Conservation (phyloP, 2,329 filamentous ascomycete genomes). For the Ceratocystis smalleyi region DNA sequence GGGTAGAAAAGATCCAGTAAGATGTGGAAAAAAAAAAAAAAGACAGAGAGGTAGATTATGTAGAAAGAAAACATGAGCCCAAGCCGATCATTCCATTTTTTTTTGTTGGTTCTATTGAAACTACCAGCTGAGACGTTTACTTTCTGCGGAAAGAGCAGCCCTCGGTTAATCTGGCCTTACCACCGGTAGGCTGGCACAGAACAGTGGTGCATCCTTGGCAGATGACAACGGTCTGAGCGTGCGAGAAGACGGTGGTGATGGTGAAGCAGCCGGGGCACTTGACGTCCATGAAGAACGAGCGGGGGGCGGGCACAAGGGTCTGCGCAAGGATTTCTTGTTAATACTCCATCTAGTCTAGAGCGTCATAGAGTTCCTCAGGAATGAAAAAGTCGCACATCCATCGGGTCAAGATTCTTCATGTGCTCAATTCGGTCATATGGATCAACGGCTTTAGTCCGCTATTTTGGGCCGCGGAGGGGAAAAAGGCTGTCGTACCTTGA, state of each 20-base stretch:
- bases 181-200: conserved; percentile 98
- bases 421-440: background rate
- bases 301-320: conserved; percentile 87
- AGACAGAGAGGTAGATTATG: conserved; percentile 27
- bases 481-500: conserved; percentile 56
- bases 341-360: conserved; percentile 14
- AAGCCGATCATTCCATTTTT: conserved; percentile 17
- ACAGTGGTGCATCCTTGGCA: conserved; percentile 99
- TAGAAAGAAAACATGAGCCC: conserved; percentile 17
- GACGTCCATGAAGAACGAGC: conserved; percentile 99
- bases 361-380: background rate
- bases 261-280: conserved; percentile 99
- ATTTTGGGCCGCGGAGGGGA: background rate
- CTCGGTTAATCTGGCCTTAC: conserved; percentile 97
- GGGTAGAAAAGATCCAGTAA: conserved; percentile 2
- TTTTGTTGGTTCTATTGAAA: conserved; percentile 23
- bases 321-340: conserved; percentile 25
- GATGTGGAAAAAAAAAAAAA: conserved; percentile 8
- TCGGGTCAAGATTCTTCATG: background rate
- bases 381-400: background rate
- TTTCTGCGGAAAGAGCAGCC: conserved; percentile 99
- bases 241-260: conserved; percentile 99
- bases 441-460: background rate
- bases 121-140: conserved; percentile 43
- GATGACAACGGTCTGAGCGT: conserved; percentile 99